Percentiles rank a stretch among this genome's conserved stretches.
These are phyloP conservation scores for Ceriops decandra DNA, from an alignment of 345 rosid genomes.

Conservation along the genomic window DNA sequence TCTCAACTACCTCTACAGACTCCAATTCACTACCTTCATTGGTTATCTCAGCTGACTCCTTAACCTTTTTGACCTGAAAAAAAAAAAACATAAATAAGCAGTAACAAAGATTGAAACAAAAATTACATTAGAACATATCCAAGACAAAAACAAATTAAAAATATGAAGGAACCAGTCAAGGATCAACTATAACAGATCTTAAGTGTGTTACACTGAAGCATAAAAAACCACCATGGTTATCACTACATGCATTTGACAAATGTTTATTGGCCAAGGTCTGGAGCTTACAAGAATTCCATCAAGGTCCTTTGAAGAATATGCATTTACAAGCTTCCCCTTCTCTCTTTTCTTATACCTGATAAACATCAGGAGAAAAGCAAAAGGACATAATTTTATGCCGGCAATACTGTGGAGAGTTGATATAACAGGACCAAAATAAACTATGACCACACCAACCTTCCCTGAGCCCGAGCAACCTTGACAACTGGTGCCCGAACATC, in stretches of 20 bases:
- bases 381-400: neutral
- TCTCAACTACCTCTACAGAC: slow-evolving; percentile 38
- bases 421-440: neutral
- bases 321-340: slow-evolving; percentile 75
- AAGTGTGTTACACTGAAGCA: neutral
- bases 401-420: no score
- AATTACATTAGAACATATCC: neutral
- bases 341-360: slow-evolving; percentile 78
- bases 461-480: slow-evolving; percentile 80
- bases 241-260: neutral
- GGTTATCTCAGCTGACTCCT: slow-evolving; percentile 42
- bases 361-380: slow-evolving; percentile 2
- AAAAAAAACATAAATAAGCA: slow-evolving; percentile 13
- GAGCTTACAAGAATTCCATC: slow-evolving; percentile 85
- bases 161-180: no score
- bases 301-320: slow-evolving; percentile 82
- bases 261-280: neutral
- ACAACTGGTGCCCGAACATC: slow-evolving; percentile 36
- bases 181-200: neutral
- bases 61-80: slow-evolving; percentile 61
- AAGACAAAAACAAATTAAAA: neutral
- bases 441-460: slow-evolving; percentile 55
- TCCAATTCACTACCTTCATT: slow-evolving; percentile 32
- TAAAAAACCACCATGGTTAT: no score
- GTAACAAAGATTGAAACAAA: neutral